These are phyloP conservation scores for Cenchrus purpureus DNA, from an alignment of 176 grass and related monocot genomes.

Conservation along the genomic window DNA sequence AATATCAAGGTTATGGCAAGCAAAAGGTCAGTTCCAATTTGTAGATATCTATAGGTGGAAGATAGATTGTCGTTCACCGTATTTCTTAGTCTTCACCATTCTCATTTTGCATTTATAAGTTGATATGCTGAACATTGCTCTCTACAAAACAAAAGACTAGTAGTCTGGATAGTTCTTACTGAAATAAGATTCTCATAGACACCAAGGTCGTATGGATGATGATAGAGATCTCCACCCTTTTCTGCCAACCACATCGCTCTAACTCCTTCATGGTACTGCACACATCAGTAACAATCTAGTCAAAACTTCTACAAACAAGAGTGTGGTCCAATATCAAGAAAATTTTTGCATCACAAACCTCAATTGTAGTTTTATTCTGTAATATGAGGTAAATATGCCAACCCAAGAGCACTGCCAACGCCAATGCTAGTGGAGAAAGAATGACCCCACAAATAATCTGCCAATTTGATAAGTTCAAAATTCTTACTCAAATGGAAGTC, in stretches of 20 bases:
- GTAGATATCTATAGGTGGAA: not conserved
- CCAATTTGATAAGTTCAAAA: conserved; percentile 31
- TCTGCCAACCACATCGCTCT: conserved; percentile 94
- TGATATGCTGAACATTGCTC: not conserved
- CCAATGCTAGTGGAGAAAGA: conserved; percentile 78
- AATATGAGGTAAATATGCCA: conserved; percentile 94
- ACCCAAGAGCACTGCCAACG: conserved; percentile 73
- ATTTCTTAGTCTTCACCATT: not conserved
- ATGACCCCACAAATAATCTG: conserved; percentile 86
- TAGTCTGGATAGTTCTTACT: conserved; percentile 53
- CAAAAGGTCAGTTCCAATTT: conserved; percentile 1
- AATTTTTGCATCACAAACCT: conserved; percentile 56
- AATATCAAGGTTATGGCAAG: not conserved
- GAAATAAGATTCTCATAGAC: conserved; percentile 87
- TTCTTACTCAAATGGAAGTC: conserved; percentile 25
- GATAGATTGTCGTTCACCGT: not conserved
- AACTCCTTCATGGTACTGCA: conserved; percentile 98
- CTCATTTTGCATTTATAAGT: conserved; percentile 2
- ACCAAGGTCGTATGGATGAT: conserved; percentile 90
- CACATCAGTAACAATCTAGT: conserved; percentile 27
- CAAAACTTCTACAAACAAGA: conserved; percentile 36
- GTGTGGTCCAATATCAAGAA: conserved; percentile 4
- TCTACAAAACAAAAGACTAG: not conserved
- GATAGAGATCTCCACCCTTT: conserved; percentile 83
- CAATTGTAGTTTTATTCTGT: conserved; percentile 98